Conservation (phyloP, 345 rosid genomes). For the Mangifera indica region DNA sequence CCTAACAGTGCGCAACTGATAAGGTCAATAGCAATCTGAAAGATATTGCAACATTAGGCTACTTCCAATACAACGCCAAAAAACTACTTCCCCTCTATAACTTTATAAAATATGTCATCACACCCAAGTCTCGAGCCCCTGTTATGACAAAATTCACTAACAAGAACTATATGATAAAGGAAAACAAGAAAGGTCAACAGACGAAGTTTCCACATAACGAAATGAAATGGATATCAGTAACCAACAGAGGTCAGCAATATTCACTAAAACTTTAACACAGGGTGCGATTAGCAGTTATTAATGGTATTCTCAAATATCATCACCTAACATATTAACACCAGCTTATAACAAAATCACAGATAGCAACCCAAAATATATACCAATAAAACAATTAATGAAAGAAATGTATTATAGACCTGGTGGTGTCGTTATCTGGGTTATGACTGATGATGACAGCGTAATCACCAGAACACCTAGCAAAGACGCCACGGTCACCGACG, state of each 20-base stretch:
- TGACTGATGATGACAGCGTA: slow-evolving; percentile 48
- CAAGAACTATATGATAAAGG: not conserved
- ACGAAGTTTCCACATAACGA: not conserved
- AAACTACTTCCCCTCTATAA: too few relatives aligned
- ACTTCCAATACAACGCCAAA: too few relatives aligned
- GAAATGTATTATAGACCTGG: slow-evolving; percentile 27
- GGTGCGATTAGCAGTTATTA: not conserved
- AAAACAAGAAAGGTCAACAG: not conserved
- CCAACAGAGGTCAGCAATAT: not conserved
- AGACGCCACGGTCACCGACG: slow-evolving; percentile 49
- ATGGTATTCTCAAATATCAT: not conserved
- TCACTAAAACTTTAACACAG: not conserved
- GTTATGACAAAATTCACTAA: not conserved
- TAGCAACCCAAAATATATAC: not conserved
- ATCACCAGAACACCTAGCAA: slow-evolving; percentile 45
- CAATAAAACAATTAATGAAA: too few relatives aligned
- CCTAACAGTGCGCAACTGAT: not conserved
- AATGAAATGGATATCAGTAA: not conserved
- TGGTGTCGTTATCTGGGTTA: slow-evolving; percentile 52
- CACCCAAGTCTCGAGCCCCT: not conserved
- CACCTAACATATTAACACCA: not conserved
- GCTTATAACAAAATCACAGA: not conserved
- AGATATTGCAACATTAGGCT: not conserved
- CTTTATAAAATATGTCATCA: too few relatives aligned
- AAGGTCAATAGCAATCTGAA: not conserved